These are phyloP conservation scores for Mycena pura DNA, from an alignment of 768 basidiomycete genomes.

Conservation along the genomic window DNA sequence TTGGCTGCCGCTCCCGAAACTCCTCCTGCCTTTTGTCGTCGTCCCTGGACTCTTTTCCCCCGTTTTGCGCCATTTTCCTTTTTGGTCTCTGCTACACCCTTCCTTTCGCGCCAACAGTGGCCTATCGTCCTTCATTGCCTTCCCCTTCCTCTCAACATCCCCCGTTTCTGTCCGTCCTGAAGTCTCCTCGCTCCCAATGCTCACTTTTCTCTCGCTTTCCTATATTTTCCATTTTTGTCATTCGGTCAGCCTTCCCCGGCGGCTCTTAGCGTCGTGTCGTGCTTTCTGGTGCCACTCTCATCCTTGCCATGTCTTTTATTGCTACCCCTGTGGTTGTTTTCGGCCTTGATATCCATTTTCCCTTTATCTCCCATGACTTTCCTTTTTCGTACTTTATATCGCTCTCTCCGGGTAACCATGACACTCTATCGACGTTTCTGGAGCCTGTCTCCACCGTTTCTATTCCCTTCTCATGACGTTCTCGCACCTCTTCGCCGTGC, in stretches of 20 bases:
- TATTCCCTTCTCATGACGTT: background rate
- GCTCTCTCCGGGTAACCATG: background rate
- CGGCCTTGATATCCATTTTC: background rate
- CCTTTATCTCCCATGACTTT: background rate
- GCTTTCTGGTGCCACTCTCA: no score
- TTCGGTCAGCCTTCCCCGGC: no score
- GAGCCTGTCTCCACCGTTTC: background rate
- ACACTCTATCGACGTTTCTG: background rate
- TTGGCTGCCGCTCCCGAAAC: background rate
- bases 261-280: no score
- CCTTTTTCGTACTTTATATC: background rate
- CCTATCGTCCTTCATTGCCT: background rate
- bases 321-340: no score
- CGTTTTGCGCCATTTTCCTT: background rate
- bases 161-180: no score
- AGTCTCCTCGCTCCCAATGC: background rate
- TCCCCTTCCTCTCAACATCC: background rate
- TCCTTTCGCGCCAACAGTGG: background rate
- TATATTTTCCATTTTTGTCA: no score
- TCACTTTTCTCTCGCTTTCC: background rate
- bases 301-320: no score
- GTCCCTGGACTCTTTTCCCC: background rate
- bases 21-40: background rate
- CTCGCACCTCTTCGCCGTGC: no score
- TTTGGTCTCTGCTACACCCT: background rate